Conservation (phyloP, 768 basidiomycete genomes). For the Pleurotus giganteus region DNA sequence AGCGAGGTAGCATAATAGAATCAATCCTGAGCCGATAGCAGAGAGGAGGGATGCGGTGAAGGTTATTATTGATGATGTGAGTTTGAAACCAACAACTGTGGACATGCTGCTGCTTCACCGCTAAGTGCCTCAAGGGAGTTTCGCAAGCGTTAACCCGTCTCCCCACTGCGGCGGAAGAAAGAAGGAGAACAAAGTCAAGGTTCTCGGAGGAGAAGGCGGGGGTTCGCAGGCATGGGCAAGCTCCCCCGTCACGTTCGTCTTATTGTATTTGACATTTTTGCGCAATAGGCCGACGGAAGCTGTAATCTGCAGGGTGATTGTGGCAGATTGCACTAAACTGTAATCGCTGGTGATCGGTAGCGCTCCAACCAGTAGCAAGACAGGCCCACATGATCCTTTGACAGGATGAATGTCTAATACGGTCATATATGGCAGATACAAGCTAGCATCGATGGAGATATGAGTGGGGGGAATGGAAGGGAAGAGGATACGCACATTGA, state of each 20-base stretch:
- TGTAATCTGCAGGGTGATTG: not conserved
- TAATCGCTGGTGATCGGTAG: not conserved
- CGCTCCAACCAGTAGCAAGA: not conserved
- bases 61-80: not conserved
- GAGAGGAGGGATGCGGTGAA: not conserved
- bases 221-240: not conserved
- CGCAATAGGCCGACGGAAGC: not conserved
- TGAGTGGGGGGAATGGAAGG: not conserved
- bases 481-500: not conserved
- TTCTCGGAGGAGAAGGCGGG: not conserved
- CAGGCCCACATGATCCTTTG: not conserved
- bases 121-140: no score
- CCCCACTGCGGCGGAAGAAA: no score
- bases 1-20: not conserved
- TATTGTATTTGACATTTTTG: not conserved
- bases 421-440: not conserved
- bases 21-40: not conserved
- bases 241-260: no score
- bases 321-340: not conserved
- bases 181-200: not conserved
- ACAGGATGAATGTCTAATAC: constrained; percentile 1
- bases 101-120: no score
- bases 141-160: no score
- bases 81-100: not conserved
- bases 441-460: not conserved